phyloP scores from a whole-genome alignment of 1,139 yeast genomes.

The Kodamaea sp. region DNA sequence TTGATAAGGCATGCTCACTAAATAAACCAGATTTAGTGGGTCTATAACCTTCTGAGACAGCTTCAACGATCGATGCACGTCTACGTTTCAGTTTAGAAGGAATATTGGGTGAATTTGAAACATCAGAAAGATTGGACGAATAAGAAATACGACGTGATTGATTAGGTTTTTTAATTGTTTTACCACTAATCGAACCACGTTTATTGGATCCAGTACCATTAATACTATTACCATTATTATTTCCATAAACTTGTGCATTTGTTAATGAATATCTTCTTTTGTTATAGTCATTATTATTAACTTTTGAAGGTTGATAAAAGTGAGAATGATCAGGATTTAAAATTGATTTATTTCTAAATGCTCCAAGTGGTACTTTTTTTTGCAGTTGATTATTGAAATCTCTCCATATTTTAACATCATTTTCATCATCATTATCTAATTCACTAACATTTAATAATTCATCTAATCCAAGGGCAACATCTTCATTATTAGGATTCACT shows the following conservation, averaged over 20 bases:
- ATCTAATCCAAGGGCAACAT: slow-evolving; percentile 73
- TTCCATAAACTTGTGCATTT: slow-evolving; percentile 9
- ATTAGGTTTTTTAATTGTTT: slow-evolving; percentile 2
- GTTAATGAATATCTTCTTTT: slow-evolving; percentile 16
- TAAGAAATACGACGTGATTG: too few relatives aligned
- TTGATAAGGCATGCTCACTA: slow-evolving; percentile 66
- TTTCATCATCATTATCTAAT: slow-evolving; percentile 73
- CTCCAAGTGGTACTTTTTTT: slow-evolving; percentile 76
- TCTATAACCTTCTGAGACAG: slow-evolving; percentile 70
- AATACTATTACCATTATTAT: slow-evolving; percentile 1
- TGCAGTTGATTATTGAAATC: slow-evolving; percentile 44
- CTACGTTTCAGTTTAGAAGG: slow-evolving; percentile 37
- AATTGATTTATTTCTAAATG: slow-evolving; percentile 78
- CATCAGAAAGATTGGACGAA: too few relatives aligned
- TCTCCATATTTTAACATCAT: slow-evolving; percentile 50
- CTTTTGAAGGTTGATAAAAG: slow-evolving; percentile 22
- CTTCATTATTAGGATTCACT: slow-evolving; percentile 24
- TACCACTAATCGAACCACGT: slow-evolving; percentile 8
- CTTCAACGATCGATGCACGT: slow-evolving; percentile 65
- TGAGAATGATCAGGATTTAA: slow-evolving; percentile 26
- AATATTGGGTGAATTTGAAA: background rate
- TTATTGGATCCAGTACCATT: slow-evolving; percentile 4
- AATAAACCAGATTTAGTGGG: slow-evolving; percentile 72
- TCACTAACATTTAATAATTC: slow-evolving; percentile 86
- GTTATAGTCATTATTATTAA: slow-evolving; percentile 19